Base-by-base conservation (phyloP, 202 grass and related monocot species). In the Dendrocalamus latiflorus region DNA sequence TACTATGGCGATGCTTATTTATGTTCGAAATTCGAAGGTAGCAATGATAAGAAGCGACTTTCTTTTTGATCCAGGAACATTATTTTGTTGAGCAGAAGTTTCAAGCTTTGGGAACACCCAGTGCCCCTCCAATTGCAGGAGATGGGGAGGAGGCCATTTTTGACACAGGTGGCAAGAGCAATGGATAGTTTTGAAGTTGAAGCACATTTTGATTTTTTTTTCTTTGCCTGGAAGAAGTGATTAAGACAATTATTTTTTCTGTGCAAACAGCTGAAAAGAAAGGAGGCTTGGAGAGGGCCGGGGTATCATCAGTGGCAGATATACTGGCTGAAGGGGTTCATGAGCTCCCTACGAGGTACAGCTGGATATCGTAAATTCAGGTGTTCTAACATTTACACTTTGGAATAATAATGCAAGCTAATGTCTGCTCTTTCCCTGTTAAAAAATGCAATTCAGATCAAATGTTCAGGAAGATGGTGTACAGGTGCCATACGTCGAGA, bases 41-140 rank as follows among this genome's bases (percentile, higher is more conserved):
- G 67, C 11, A 34, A 71, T 78, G 37, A 9, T 63, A 49, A 63
- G n/a, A 48, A 48, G 4, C n/a, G 9, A 38, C 26, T 41, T 24
- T 17, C 33, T 17, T 89, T 85, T 75, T 72, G 53, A 54, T 79
- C 8, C 78, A 98, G 95, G 83, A 81, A 49, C 75, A 33, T 41
- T 64, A 76, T 62, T 70, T 83, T 65, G 83, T 87, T 51, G 91
- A 63, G 50, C 47, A 68, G 7, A 90, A 72, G 13, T 76, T 84
- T 54, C 85, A 81, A 22, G 66, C 53, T 41, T 25, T 81, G 53
- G 83, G 85, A 57, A 89, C 91, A 39, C 93, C 95, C 6, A 95
- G 93, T 87, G 95, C 95, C 21, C 93, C 95, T 82, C 95, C 95
- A 58, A 90, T 98, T 79, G 87, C 74, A 24, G 89, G 85, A 72